Evolutionary conservation across 495 filamentous ascomycete genomes (phyloP).

Genomic region (Penicillium bialowiezense): DNA sequence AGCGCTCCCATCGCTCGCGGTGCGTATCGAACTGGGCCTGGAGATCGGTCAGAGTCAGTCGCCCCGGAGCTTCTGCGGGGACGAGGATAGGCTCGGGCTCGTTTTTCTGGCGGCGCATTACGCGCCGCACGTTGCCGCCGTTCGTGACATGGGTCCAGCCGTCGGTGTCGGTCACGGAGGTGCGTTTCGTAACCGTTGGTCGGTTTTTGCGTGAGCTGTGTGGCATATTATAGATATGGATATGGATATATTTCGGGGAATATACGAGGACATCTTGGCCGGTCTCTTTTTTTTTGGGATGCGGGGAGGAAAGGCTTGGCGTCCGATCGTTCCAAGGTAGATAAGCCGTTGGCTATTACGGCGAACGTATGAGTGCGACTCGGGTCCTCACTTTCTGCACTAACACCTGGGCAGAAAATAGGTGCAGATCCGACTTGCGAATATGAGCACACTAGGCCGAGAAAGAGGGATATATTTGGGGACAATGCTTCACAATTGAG

Average conservation of each 20-base stretch:
- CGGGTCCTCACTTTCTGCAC: too few species aligned
- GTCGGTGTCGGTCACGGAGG: conserved; percentile 44
- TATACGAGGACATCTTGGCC: neutral
- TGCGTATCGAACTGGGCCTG: conserved; percentile 30
- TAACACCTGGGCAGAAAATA: too few species aligned
- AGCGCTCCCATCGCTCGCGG: conserved; percentile 27
- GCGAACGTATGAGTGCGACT: too few species aligned
- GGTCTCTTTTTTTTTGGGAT: conserved; percentile 10
- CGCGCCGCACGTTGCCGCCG: conserved; percentile 24
- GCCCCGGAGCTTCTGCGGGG: conserved; percentile 33
- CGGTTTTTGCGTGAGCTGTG: conserved; percentile 45
- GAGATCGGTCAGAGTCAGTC: conserved; percentile 38
- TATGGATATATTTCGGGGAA: neutral
- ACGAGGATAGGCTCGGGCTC: conserved; percentile 3
- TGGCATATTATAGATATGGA: conserved; percentile 35
- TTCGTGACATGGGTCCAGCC: conserved; percentile 58
- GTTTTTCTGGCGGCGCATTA: conserved; percentile 6
- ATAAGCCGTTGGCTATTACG: too few species aligned
- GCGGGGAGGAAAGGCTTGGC: conserved; percentile 6
- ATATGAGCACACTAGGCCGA: too few species aligned
- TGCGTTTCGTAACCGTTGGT: conserved; percentile 35
- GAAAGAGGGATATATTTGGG: too few species aligned
- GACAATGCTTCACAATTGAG: neutral
- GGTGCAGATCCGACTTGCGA: too few species aligned
- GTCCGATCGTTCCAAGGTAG: too few species aligned